Conservation (phyloP, 2,329 filamentous ascomycete species). For the Ceratocystis cubensis region DNA sequence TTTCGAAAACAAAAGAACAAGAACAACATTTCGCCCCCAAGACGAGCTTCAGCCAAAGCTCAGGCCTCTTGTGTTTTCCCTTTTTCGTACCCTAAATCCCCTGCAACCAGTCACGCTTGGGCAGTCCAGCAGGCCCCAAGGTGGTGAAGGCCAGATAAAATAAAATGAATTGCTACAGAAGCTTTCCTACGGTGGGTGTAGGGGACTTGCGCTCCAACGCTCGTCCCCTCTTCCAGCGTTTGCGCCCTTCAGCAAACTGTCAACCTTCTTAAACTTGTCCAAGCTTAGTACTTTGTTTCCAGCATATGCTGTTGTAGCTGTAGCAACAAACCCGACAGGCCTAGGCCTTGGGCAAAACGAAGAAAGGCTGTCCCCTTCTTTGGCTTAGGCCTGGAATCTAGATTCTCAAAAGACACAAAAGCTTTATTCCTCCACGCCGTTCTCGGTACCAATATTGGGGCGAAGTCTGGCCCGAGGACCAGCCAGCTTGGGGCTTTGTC, state of each 20-base stretch:
- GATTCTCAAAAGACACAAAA: not conserved
- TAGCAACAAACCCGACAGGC: not conserved
- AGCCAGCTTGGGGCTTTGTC: not conserved
- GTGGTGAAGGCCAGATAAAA: not conserved
- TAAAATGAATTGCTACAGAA: not conserved
- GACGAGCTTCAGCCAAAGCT: constrained; percentile 1
- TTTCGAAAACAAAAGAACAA: not conserved
- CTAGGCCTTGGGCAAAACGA: not conserved
- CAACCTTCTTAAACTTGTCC: not conserved
- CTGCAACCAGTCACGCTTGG: not conserved
- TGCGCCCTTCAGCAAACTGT: not conserved
- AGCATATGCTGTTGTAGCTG: not conserved
- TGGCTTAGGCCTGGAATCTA: not conserved
- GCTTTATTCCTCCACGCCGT: not conserved
- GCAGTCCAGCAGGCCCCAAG: not conserved
- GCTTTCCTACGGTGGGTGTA: constrained; percentile 2
- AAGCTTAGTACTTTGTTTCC: not conserved
- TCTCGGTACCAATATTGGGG: not conserved
- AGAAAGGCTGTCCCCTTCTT: not conserved
- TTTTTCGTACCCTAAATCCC: not conserved
- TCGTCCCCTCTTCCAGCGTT: not conserved
- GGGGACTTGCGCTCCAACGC: not conserved
- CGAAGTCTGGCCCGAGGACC: not conserved
- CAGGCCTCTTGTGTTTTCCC: not conserved
- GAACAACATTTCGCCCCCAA: not conserved